phyloP scores from a whole-genome alignment of 306 rosid species.

The Vigna mungo region DNA sequence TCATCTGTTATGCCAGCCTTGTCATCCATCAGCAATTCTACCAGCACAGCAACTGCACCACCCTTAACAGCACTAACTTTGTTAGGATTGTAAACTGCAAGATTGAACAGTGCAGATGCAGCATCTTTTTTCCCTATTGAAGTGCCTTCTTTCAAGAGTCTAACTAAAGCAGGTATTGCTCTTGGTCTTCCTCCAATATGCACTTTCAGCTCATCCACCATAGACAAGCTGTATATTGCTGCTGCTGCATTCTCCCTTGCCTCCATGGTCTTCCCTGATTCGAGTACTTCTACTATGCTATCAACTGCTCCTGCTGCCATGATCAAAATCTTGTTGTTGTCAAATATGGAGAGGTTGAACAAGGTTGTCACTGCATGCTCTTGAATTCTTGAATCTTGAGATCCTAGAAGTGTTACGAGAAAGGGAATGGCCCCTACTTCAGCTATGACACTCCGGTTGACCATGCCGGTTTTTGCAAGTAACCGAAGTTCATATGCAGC shows the following conservation, averaged over 20 bases:
- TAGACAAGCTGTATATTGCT: slow-evolving; percentile 74
- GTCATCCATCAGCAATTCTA: slow-evolving; percentile 80
- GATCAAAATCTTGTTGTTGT: slow-evolving; percentile 84
- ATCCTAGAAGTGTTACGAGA: slow-evolving; percentile 67
- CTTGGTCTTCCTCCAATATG: slow-evolving; percentile 67
- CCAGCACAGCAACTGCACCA: slow-evolving; percentile 69
- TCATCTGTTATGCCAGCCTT: slow-evolving; percentile 87
- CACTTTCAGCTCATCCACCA: slow-evolving; percentile 78
- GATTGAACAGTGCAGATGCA: slow-evolving; percentile 76
- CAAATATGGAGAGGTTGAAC: slow-evolving; percentile 82
- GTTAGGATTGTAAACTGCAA: slow-evolving; percentile 76
- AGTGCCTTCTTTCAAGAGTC: slow-evolving; percentile 81
- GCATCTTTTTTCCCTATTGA: slow-evolving; percentile 87
- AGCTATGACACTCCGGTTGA: slow-evolving; percentile 73
- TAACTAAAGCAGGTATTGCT: slow-evolving; percentile 78
- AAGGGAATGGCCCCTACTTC: slow-evolving; percentile 98
- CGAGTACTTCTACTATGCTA: slow-evolving; percentile 71
- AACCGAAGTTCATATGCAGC: slow-evolving; percentile 90
- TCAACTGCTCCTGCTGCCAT: slow-evolving; percentile 89
- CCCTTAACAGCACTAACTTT: slow-evolving; percentile 61
- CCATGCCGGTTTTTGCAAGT: slow-evolving; percentile 85
- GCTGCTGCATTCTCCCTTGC: slow-evolving; percentile 97
- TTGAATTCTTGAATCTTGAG: slow-evolving; percentile 83
- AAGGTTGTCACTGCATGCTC: slow-evolving; percentile 87
- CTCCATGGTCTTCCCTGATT: slow-evolving; percentile 80